These are phyloP conservation scores for Aspergillus conjunctus DNA, from an alignment of 495 filamentous ascomycete genomes.

Conservation along the genomic window DNA sequence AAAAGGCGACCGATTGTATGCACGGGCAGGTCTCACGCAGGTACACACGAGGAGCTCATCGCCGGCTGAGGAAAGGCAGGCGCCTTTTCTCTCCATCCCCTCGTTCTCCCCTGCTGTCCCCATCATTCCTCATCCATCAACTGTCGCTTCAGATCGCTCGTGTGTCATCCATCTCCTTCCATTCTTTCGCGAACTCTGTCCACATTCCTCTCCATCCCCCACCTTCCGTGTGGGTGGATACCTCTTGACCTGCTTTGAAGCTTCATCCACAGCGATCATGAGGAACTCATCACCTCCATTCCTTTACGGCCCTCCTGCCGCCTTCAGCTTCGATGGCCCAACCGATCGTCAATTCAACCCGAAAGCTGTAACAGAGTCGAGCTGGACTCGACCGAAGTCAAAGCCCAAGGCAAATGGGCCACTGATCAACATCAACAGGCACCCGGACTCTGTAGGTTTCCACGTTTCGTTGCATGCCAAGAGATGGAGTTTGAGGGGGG, in stretches of 20 bases:
- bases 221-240: slow-evolving; percentile 40
- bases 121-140: slow-evolving; percentile 23
- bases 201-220: slow-evolving; percentile 39
- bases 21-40: neutral
- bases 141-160: neutral
- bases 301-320: slow-evolving; percentile 66
- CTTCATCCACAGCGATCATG: slow-evolving; percentile 49
- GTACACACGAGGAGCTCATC: slow-evolving; percentile 12
- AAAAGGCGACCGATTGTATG: neutral
- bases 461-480: neutral
- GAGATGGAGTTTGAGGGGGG: neutral
- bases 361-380: slow-evolving; percentile 76
- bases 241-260: slow-evolving; percentile 25
- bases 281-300: slow-evolving; percentile 67
- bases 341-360: slow-evolving; percentile 72
- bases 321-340: slow-evolving; percentile 50
- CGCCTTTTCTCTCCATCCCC: slow-evolving; percentile 21
- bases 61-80: slow-evolving; percentile 4
- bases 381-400: slow-evolving; percentile 55
- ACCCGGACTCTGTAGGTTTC: slow-evolving; percentile 73
- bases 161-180: slow-evolving; percentile 15
- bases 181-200: slow-evolving; percentile 23
- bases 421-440: slow-evolving; percentile 73
- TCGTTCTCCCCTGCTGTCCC: slow-evolving; percentile 16
- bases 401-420: slow-evolving; percentile 71